These are phyloP conservation scores for Thinopyrum elongatum DNA, from an alignment of 176 grass and related monocot genomes.

Conservation along the genomic window DNA sequence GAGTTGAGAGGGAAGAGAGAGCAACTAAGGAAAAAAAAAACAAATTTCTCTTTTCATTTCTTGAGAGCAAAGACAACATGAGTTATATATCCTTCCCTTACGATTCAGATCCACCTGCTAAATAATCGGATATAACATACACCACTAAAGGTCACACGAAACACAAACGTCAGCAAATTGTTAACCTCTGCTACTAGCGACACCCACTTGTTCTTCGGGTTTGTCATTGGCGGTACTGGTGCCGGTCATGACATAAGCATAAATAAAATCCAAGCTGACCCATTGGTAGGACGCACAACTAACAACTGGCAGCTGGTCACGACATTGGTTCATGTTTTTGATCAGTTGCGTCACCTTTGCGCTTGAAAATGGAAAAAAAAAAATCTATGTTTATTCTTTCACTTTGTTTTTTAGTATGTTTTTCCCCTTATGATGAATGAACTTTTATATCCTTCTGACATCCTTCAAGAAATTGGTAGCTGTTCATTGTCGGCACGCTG, in stretches of 20 bases:
- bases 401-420: not conserved
- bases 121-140: too few species aligned
- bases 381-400: not conserved
- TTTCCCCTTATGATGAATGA: not conserved
- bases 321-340: not conserved
- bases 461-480: not conserved
- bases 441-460: not conserved
- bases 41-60: not conserved
- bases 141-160: not conserved
- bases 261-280: not conserved
- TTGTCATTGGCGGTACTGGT: not conserved
- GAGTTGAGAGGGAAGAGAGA: not conserved
- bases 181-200: not conserved
- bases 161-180: not conserved
- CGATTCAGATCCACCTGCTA: not conserved
- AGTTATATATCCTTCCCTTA: not conserved
- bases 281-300: not conserved
- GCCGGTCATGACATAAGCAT: not conserved
- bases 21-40: not conserved
- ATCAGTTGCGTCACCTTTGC: not conserved
- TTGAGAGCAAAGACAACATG: not conserved
- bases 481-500: not conserved
- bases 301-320: not conserved
- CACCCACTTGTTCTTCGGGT: not conserved
- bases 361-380: not conserved